Evolutionary conservation across 2,329 filamentous ascomycete species (phyloP).

Genomic region (Colletotrichum ledebouriae): DNA sequence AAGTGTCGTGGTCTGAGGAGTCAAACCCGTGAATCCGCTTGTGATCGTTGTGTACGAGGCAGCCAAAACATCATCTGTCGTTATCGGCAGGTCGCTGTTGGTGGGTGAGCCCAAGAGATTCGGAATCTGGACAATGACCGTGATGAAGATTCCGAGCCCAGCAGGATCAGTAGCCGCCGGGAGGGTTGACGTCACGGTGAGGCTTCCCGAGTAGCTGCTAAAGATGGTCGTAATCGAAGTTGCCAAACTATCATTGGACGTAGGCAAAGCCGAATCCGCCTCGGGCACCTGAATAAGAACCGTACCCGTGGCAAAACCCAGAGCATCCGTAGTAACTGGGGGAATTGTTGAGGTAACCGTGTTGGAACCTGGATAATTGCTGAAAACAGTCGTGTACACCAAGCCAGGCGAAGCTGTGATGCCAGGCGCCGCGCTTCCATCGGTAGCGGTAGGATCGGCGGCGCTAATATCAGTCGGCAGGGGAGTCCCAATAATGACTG

Average conservation of each 20-base stretch:
- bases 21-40: constrained; percentile 3
- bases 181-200: constrained; percentile 16
- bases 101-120: not conserved
- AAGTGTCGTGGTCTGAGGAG: constrained; percentile 10
- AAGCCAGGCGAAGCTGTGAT: not conserved
- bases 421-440: not conserved
- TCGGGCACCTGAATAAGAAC: constrained; percentile 13
- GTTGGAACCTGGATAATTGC: constrained; percentile 8
- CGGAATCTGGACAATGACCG: constrained; percentile 25
- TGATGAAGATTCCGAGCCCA: constrained; percentile 12
- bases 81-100: not conserved
- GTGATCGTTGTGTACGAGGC: constrained; percentile 4
- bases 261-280: not conserved
- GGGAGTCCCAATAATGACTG: not conserved
- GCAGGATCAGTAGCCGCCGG: not conserved
- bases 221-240: constrained; percentile 21
- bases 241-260: not conserved
- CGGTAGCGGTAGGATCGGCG: too few relatives aligned
- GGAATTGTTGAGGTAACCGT: constrained; percentile 2
- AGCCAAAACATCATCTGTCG: not conserved
- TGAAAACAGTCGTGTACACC: constrained; percentile 9
- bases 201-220: constrained; percentile 7
- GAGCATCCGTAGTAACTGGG: not conserved
- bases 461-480: not conserved
- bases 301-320: constrained; percentile 2